Evolutionary conservation across 192 early-diverging fungal genomes (phyloP).

Genomic region (Backusella morwellensis): DNA sequence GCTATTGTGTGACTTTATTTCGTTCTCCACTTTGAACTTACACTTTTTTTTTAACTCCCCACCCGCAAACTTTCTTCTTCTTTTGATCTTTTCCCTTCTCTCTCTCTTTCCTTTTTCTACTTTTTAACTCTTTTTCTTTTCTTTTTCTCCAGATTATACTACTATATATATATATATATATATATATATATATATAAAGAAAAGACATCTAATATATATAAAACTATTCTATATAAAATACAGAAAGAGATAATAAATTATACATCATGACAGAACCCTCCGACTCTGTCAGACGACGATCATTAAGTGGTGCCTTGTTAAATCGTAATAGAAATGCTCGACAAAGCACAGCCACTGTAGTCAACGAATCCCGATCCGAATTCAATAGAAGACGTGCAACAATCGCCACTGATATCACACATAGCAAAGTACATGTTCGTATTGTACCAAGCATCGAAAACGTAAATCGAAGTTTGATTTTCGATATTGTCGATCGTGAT

Average conservation of each 20-base stretch:
- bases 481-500: slow-evolving; percentile 59
- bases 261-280: background rate
- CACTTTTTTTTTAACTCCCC: background rate
- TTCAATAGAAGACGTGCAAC: background rate
- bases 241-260: background rate
- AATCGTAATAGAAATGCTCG: background rate
- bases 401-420: background rate
- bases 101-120: background rate
- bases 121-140: slow-evolving; percentile 1
- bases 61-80: background rate
- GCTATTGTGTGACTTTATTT: slow-evolving; percentile 6
- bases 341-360: background rate
- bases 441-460: slow-evolving; percentile 44
- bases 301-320: slow-evolving; percentile 7
- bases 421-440: slow-evolving; percentile 41
- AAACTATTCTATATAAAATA: background rate
- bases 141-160: background rate
- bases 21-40: slow-evolving; percentile 6
- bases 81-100: slow-evolving; percentile 2
- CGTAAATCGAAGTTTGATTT: slow-evolving; percentile 50
- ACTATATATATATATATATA: background rate
- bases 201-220: background rate
- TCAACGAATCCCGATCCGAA: background rate
- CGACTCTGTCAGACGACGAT: slow-evolving; percentile 12
- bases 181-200: background rate